phyloP scores from a whole-genome alignment of 2,329 filamentous ascomycete genomes.

The Hymenoscyphus albidus region DNA sequence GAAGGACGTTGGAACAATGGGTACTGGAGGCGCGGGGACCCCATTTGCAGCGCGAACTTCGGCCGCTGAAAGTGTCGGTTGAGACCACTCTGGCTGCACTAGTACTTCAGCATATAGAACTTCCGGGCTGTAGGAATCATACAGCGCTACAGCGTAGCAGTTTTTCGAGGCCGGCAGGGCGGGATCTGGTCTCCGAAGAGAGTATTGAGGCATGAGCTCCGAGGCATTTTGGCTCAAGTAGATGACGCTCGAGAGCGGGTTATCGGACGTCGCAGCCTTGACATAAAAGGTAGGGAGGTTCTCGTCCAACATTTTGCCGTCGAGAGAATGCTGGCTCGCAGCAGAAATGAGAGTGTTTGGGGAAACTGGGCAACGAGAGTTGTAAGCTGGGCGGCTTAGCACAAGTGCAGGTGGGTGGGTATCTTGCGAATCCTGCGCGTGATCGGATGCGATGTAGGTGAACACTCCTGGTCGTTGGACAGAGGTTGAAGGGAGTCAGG shows the following conservation, averaged over 20 bases:
- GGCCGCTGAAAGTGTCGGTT: constrained; percentile 75
- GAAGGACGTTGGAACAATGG: constrained; percentile 74
- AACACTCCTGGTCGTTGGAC: neutral
- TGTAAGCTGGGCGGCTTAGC: neutral
- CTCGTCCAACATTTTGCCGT: constrained; percentile 73
- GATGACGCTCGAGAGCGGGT: constrained; percentile 52
- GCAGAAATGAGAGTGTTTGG: constrained; percentile 7
- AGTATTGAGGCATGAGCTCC: constrained; percentile 75
- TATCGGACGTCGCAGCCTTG: constrained; percentile 45
- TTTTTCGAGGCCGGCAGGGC: constrained; percentile 66
- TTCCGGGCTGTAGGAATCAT: constrained; percentile 75
- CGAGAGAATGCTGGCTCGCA: constrained; percentile 19
- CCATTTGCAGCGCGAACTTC: constrained; percentile 71
- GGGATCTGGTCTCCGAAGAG: constrained; percentile 73
- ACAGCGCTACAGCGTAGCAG: constrained; percentile 81
- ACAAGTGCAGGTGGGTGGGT: neutral
- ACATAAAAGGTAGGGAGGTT: constrained; percentile 75
- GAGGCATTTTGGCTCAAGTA: constrained; percentile 69
- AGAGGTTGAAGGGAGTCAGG: neutral
- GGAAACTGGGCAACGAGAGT: constrained; percentile 9
- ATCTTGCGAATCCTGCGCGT: neutral
- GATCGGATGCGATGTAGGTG: neutral
- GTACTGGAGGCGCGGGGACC: constrained; percentile 60
- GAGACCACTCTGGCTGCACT: constrained; percentile 79
- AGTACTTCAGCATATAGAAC: constrained; percentile 85